phyloP scores from a whole-genome alignment of 225 moss, liverwort and hornwort genomes.

The Bryoerythrophyllum caledonicum region DNA sequence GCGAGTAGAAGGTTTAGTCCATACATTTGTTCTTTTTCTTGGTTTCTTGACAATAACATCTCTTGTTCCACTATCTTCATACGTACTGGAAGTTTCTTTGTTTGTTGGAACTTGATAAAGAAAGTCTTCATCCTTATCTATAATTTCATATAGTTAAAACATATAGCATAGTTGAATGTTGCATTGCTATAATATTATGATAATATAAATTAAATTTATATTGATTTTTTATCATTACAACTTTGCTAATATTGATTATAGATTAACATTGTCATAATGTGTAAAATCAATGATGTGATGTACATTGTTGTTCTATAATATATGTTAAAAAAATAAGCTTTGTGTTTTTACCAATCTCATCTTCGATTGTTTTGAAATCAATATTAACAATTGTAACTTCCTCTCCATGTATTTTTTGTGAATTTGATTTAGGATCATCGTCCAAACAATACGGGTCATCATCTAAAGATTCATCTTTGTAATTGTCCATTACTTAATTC shows the following conservation, averaged over 20 bases:
- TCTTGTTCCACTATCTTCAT: slow-evolving; percentile 35
- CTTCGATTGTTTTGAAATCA: slow-evolving; percentile 1
- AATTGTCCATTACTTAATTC: not conserved
- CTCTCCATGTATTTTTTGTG: not conserved
- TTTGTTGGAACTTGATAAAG: slow-evolving; percentile 31
- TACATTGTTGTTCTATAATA: too few relatives aligned
- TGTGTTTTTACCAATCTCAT: slow-evolving; percentile 17
- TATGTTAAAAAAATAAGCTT: accelerated
- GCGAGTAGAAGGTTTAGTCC: slow-evolving; percentile 72
- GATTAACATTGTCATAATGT: not conserved
- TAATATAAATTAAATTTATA: too few relatives aligned
- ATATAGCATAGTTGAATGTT: not conserved
- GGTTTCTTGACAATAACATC: slow-evolving; percentile 49
- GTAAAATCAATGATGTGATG: too few relatives aligned
- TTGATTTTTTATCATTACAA: not conserved
- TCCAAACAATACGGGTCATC: slow-evolving; percentile 47
- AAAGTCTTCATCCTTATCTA: slow-evolving; percentile 13
- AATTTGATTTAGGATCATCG: slow-evolving; percentile 12
- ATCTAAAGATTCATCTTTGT: not conserved
- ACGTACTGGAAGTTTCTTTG: slow-evolving; percentile 29
- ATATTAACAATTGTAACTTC: not conserved
- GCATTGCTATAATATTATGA: not conserved
- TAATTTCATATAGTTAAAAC: not conserved
- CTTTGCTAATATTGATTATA: accelerated
- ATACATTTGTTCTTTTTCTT: slow-evolving; percentile 69